These are phyloP conservation scores for Acanthamoeba sp. DNA, from an alignment of 208 protist genomes.

Conservation along the genomic window DNA sequence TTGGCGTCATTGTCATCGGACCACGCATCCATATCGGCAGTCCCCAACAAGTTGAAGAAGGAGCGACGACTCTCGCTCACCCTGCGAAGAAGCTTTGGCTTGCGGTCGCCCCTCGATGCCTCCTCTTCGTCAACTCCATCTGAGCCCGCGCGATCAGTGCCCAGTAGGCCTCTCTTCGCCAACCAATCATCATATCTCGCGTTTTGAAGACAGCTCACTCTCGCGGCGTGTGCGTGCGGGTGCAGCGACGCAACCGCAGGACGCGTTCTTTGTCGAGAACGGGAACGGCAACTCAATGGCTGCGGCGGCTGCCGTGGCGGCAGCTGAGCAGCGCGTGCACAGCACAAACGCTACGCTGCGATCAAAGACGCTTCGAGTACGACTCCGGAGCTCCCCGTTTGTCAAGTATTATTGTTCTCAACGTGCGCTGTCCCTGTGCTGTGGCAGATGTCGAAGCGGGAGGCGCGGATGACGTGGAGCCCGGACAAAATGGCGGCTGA, in stretches of 20 bases:
- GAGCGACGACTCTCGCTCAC: neutral
- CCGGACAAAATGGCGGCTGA: neutral
- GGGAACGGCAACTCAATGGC: neutral
- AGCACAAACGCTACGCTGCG: neutral
- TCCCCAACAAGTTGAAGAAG: neutral
- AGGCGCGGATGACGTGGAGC: slow-evolving; percentile 27
- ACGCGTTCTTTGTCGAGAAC: neutral
- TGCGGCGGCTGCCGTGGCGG: too few relatives aligned
- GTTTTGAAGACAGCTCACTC: neutral
- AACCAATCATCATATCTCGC: neutral
- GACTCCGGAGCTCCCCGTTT: neutral
- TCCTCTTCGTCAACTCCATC: too few relatives aligned
- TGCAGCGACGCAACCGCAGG: neutral
- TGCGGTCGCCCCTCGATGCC: too few relatives aligned
- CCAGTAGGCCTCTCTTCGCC: neutral
- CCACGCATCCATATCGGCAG: too few relatives aligned
- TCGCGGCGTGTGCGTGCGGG: neutral
- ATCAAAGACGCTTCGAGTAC: neutral
- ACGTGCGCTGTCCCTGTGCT: too few relatives aligned
- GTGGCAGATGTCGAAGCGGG: slow-evolving; percentile 17
- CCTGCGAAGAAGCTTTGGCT: neutral
- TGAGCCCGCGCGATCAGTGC: too few relatives aligned
- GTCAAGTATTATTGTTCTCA: too few relatives aligned
- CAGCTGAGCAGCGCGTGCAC: neutral
- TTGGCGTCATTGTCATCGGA: neutral